Evolutionary conservation across 2,329 filamentous ascomycete genomes (phyloP), one percentile per base, ranked within the genome.

Genomic region (Ophiostoma montium): DNA sequence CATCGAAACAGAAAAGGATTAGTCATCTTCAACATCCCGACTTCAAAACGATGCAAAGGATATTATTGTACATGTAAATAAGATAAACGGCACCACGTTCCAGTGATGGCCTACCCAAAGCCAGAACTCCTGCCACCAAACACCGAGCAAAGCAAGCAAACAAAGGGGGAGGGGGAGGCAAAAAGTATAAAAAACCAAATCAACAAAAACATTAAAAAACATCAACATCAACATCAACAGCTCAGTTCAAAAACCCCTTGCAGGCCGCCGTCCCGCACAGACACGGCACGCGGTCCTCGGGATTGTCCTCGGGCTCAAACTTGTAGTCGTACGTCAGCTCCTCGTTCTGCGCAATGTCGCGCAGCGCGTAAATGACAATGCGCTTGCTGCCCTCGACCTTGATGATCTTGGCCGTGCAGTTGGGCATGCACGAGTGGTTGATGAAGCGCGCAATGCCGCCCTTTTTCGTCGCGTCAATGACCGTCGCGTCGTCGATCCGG

Each of bases 291-390:
- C 92, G 86, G 65, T 98, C 92, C 55, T 88, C 78, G 58, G 87
- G 94, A 60, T 88, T 88, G 61, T 94, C 86, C 67, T 98, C 92
- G 59, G 92, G 85, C 70, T 98, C 92, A 65, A 98, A 98, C 67
- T 98, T 98, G 76, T 98, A 98, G 71, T 98, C 92, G 70, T 98
- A 98, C 2, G 92, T 98, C 64, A 98, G 80, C 72, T 98, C 92
- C 69, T 98, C 92, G 64, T 95, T 92, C 74, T 90, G 81, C 58
- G 79, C 80, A 66, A 98, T 98, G 66, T 96, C 90, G 62, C 92
- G 82, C 62, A 96, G 71, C 35, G 92, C 92, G 70, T 98, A 98
- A 61, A 98, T 98, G 67, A 98, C 92, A 69, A 98, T 98, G 56
- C 92, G 80, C 70, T 95, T 95, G 63, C 86, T 95, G 55, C 90